Conservation (phyloP, 2,329 filamentous ascomycete genomes). For the Ophiostoma tasmaniense region DNA sequence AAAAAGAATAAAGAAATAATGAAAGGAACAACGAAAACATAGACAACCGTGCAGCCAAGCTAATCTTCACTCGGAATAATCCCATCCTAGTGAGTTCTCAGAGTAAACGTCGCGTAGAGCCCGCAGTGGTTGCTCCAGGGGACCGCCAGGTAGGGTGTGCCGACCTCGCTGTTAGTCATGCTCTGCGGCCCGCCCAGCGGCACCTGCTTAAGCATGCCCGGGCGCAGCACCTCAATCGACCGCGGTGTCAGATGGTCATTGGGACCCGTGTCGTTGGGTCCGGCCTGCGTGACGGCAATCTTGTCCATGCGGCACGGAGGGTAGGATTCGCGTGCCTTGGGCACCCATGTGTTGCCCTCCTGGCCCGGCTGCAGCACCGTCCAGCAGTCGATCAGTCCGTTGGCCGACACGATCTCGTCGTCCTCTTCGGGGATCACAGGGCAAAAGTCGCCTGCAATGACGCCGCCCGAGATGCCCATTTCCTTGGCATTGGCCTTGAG, state of each 20-base stretch:
- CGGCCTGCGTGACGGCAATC: slow-evolving; percentile 26
- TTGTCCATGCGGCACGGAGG: slow-evolving; percentile 32
- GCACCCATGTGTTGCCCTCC: slow-evolving; percentile 32
- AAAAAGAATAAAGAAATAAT: too few relatives aligned
- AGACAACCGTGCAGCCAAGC: too few relatives aligned
- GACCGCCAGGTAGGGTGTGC: neutral
- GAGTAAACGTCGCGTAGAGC: slow-evolving; percentile 14
- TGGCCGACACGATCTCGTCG: slow-evolving; percentile 25
- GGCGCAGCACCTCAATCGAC: slow-evolving; percentile 21
- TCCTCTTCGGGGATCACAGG: slow-evolving; percentile 30
- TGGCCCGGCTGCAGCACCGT: slow-evolving; percentile 23
- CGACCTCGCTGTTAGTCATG: neutral
- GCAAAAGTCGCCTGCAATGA: slow-evolving; percentile 36
- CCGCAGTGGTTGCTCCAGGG: slow-evolving; percentile 21
- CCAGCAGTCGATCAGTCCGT: slow-evolving; percentile 32
- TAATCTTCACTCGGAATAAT: neutral
- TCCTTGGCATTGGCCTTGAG: slow-evolving; percentile 19
- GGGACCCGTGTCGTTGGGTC: slow-evolving; percentile 15
- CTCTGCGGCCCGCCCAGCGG: slow-evolving; percentile 15
- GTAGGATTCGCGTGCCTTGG: slow-evolving; percentile 28
- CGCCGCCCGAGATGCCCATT: slow-evolving; percentile 22
- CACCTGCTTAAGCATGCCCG: slow-evolving; percentile 18
- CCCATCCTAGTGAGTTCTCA: neutral
- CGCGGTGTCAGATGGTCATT: neutral
- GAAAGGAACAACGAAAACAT: too few relatives aligned